Base-by-base conservation (phyloP, 805 yeast genomes). In the Candida suzukii region DNA sequence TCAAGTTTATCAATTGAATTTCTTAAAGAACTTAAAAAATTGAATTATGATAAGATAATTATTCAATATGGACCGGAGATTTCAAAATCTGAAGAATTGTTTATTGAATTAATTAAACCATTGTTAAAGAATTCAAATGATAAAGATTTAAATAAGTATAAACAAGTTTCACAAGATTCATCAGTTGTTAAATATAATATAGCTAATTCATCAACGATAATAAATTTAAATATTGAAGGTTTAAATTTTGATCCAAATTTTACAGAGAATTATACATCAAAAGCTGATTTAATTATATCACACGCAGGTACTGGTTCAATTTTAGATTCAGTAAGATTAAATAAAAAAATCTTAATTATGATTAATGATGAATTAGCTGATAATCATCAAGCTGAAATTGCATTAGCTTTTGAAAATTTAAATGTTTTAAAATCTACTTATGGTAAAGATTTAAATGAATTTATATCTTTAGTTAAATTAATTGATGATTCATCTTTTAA, bases 251-350 rank as follows among this genome's bases (percentile, higher is more conserved):
- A 74, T 10, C 51, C 62, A 4, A 57, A 70, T 12, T 45, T 63
- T 30, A 63, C 76, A 21, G 53, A 50, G 3, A 51, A 59, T 0
- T 67, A 70, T 43, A 74, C 87, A 2, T 37, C 49, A 0, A 30
- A 54, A 1, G 67, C 80, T 2, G 77, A 78, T 39, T 49, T 87
- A 34, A 85, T 91, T 11, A 71, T 93, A 12, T 80, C 96, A 0
- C 98, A 93, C 57, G 97, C 95, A 0, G 83, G 83, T 1, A 87
- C 98, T 0, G 99, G 99, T 2, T 86, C 96, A 0, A 84, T 91
- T 8, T 59, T 93, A 22, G 99, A 91, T 53, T 71, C 85, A 0
- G 60, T 88, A 29, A 68, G 93, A 19, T 53, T 54, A 24, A 41
- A 61, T 1, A 80, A 76, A 53, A 76, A 73, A 20, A 62, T 88